These are phyloP conservation scores for Tylopilus sp. DNA, from an alignment of 1,284 basidiomycete genomes.

Conservation along the genomic window DNA sequence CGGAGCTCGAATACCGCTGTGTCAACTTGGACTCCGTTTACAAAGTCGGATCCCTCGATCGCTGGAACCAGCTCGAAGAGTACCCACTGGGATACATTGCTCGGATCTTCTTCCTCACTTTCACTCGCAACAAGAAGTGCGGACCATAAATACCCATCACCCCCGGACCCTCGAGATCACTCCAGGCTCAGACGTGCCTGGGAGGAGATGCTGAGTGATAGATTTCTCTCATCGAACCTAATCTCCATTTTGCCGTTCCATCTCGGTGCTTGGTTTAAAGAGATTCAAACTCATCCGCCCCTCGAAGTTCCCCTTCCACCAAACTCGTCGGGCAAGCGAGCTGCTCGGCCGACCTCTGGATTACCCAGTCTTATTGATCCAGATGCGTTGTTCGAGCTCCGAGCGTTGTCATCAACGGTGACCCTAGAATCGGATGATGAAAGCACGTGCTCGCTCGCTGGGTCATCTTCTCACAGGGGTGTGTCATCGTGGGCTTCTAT, in stretches of 20 bases:
- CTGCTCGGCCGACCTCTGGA: constrained; percentile 6
- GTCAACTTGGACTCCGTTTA: constrained; percentile 18
- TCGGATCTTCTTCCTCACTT: constrained; percentile 21
- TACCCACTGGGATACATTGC: constrained; percentile 11
- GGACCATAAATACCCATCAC: constrained; percentile 13
- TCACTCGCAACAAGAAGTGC: constrained; percentile 15
- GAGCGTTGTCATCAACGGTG: constrained; percentile 22
- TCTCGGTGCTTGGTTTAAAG: constrained; percentile 54
- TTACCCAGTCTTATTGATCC: constrained; percentile 27
- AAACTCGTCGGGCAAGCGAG: constrained; percentile 35
- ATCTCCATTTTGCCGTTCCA: constrained; percentile 66
- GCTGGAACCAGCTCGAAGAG: constrained; percentile 14
- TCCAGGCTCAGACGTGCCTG: constrained; percentile 57
- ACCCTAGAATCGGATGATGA: constrained; percentile 18
- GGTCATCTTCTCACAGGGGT: constrained; percentile 26
- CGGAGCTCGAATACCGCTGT: constrained; percentile 30
- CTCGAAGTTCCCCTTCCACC: constrained; percentile 56
- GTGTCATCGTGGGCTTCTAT: constrained; percentile 50
- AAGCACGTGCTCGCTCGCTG: constrained; percentile 5
- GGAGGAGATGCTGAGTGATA: constrained; percentile 60
- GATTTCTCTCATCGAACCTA: constrained; percentile 54
- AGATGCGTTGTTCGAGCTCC: constrained; percentile 31
- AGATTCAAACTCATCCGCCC: constrained; percentile 49
- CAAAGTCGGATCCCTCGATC: constrained; percentile 29
- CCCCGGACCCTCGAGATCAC: constrained; percentile 57